These are phyloP conservation scores for Penicillium sp. DNA, from an alignment of 2,329 filamentous ascomycete species.

Conservation along the genomic window DNA sequence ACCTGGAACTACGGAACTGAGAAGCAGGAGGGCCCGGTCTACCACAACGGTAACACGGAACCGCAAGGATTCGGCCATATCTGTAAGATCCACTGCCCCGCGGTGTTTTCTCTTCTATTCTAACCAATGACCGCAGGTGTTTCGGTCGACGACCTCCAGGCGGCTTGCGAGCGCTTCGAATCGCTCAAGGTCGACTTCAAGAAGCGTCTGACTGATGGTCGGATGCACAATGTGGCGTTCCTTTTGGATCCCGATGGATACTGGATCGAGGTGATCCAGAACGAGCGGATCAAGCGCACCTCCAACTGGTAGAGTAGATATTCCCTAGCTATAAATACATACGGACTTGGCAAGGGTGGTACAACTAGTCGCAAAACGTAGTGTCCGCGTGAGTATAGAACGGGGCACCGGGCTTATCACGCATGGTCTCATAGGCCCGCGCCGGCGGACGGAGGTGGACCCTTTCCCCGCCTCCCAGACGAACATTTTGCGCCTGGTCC, in stretches of 20 bases:
- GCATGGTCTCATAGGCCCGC: conserved; percentile 20
- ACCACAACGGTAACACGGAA: conserved; percentile 88
- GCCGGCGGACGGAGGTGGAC: conserved; percentile 10
- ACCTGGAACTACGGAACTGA: conserved; percentile 79
- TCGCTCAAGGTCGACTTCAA: conserved; percentile 81
- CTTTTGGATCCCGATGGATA: conserved; percentile 84
- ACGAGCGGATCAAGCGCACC: conserved; percentile 50
- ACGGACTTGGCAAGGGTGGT: background rate
- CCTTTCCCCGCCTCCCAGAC: conserved; percentile 16
- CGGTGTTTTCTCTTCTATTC: background rate
- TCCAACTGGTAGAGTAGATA: conserved; percentile 36
- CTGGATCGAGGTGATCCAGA: conserved; percentile 76
- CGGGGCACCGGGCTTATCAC: conserved; percentile 14
- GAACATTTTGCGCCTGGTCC: conserved; percentile 10
- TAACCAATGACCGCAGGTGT: conserved; percentile 53
- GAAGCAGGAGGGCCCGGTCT: conserved; percentile 75
- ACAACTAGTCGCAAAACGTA: background rate
- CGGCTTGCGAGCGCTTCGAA: conserved; percentile 84
- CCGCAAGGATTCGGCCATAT: conserved; percentile 95
- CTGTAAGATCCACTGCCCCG: conserved; percentile 54
- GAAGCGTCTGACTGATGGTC: conserved; percentile 87
- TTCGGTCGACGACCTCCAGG: conserved; percentile 82
- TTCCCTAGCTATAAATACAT: too few species aligned
- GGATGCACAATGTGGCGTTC: conserved; percentile 93
- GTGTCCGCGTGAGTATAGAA: background rate